These are phyloP conservation scores for Elymus sibiricus DNA, from an alignment of 176 grass and related monocot species.

Conservation along the genomic window DNA sequence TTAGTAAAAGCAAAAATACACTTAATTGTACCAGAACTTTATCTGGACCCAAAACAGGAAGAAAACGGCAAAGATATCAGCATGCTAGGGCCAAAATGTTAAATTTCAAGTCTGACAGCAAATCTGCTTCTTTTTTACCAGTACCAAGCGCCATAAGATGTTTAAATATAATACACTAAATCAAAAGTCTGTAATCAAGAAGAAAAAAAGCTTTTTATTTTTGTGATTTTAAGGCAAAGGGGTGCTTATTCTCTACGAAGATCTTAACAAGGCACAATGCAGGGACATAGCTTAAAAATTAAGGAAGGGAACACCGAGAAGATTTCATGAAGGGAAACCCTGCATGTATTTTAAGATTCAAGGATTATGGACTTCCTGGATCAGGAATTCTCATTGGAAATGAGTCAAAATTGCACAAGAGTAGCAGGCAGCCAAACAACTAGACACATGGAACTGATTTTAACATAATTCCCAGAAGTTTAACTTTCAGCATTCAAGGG, in stretches of 20 bases:
- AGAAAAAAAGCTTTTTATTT: background rate
- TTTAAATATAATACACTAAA: background rate
- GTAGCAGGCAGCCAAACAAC: background rate
- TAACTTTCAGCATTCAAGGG: background rate
- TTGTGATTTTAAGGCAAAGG: background rate
- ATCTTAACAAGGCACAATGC: background rate
- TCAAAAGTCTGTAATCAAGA: background rate
- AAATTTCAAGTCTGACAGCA: background rate
- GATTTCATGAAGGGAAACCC: background rate
- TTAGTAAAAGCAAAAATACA: constrained; percentile 9
- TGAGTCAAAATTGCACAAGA: background rate
- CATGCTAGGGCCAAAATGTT: background rate
- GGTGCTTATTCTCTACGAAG: background rate
- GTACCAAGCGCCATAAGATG: background rate
- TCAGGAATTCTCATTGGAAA: background rate
- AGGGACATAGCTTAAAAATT: background rate
- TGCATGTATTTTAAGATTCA: background rate
- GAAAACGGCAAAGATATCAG: background rate
- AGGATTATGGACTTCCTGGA: background rate
- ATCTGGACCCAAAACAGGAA: background rate
- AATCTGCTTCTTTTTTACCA: background rate
- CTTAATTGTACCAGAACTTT: background rate
- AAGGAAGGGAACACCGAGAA: background rate
- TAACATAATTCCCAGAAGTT: background rate
- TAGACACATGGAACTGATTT: background rate